phyloP scores from a whole-genome alignment of 202 grass and related monocot genomes.

The Tripidium arundinaceum region DNA sequence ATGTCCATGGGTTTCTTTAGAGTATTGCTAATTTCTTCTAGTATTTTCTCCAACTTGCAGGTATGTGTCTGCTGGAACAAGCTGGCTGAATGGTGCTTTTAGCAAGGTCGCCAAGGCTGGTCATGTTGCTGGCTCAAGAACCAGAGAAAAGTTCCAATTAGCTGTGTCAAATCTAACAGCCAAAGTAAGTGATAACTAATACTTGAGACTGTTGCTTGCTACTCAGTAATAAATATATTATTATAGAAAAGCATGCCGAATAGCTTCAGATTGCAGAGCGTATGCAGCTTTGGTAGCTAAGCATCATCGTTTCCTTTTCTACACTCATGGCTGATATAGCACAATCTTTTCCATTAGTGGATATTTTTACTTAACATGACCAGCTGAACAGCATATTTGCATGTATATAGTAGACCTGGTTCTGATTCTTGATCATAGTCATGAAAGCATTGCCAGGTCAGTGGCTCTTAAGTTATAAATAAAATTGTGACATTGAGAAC shows the following conservation, averaged over 20 bases:
- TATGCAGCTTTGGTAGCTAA: slow-evolving; percentile 13
- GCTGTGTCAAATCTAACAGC: slow-evolving; percentile 81
- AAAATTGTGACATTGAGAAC: slow-evolving; percentile 2
- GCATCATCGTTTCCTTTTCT: not conserved
- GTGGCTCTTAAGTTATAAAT: not conserved
- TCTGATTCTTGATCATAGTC: not conserved
- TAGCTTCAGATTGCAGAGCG: not conserved
- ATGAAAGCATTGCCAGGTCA: not conserved
- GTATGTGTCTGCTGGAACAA: slow-evolving; percentile 88
- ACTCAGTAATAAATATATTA: slow-evolving; percentile 14
- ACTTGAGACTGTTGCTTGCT: not conserved
- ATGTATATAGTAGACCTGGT: not conserved
- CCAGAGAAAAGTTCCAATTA: slow-evolving; percentile 94
- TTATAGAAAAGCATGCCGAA: not conserved
- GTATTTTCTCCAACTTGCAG: slow-evolving; percentile 45
- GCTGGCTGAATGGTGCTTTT: slow-evolving; percentile 93
- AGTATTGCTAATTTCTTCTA: slow-evolving; percentile 20
- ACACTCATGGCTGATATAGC: not conserved
- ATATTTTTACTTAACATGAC: not conserved
- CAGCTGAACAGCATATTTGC: slow-evolving; percentile 7
- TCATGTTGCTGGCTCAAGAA: slow-evolving; percentile 76
- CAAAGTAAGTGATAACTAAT: slow-evolving; percentile 55
- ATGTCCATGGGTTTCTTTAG: not conserved
- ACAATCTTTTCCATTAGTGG: not conserved
- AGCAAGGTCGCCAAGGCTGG: slow-evolving; percentile 71